phyloP scores from a whole-genome alignment of 352 stramenopile species.

The Phytophthora litchii region DNA sequence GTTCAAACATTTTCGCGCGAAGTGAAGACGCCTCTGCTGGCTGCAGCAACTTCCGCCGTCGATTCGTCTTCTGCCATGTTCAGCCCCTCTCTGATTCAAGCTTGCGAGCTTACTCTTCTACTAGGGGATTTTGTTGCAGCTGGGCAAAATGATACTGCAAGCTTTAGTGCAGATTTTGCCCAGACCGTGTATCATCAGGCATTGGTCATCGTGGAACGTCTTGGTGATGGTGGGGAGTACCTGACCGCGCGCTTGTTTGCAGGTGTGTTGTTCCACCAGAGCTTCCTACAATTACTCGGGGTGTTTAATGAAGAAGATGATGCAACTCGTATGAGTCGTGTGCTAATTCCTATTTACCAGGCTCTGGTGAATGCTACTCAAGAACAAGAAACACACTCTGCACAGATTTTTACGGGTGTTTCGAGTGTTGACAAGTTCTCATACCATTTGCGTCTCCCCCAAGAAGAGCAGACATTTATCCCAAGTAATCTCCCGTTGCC shows the following conservation, averaged over 20 bases:
- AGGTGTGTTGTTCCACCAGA: constrained; percentile 52
- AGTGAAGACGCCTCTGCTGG: constrained; percentile 25
- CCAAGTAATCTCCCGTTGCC: constrained; percentile 65
- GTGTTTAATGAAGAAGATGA: constrained; percentile 54
- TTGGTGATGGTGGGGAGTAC: constrained; percentile 56
- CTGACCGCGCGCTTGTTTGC: constrained; percentile 54
- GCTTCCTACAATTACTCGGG: constrained; percentile 41
- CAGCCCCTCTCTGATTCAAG: constrained; percentile 36
- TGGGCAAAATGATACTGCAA: constrained; percentile 5
- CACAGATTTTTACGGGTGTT: constrained; percentile 31
- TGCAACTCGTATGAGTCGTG: constrained; percentile 48
- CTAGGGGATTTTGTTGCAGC: constrained; percentile 33
- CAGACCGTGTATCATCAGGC: constrained; percentile 45
- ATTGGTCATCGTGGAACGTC: constrained; percentile 44
- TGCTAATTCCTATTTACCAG: constrained; percentile 72
- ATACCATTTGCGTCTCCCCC: constrained; percentile 63
- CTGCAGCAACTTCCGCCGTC: constrained; percentile 20
- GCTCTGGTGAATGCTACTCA: constrained; percentile 60
- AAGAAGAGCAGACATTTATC: constrained; percentile 57
- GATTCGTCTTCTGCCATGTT: constrained; percentile 21
- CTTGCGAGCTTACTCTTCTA: constrained; percentile 35
- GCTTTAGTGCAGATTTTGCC: constrained; percentile 31
- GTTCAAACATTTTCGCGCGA: constrained; percentile 29
- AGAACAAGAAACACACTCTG: constrained; percentile 65
- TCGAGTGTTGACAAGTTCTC: constrained; percentile 43